phyloP scores from a whole-genome alignment of 345 rosid genomes.

The Populus deltoides region DNA sequence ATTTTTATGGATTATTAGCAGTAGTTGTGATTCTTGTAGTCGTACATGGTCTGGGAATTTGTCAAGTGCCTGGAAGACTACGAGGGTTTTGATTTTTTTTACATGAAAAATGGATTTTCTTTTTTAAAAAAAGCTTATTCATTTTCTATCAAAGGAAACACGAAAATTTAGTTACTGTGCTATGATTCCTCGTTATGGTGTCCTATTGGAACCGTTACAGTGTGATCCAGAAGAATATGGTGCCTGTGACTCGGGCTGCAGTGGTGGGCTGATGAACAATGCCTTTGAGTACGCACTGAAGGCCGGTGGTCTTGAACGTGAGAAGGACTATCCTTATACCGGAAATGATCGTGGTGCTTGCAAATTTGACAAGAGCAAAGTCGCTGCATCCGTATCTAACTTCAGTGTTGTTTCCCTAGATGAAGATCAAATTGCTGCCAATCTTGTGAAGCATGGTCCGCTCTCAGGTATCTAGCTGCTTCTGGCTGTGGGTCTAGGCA shows the following conservation, averaged over 20 bases:
- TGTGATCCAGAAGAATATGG: slow-evolving; percentile 81
- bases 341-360: slow-evolving; percentile 61
- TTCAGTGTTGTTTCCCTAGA: slow-evolving; percentile 79
- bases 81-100: background rate
- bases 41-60: too few species aligned
- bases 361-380: slow-evolving; percentile 74
- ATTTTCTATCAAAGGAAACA: background rate
- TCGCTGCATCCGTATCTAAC: slow-evolving; percentile 76
- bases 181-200: background rate
- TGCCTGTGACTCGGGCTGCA: slow-evolving; percentile 86
- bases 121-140: too few species aligned
- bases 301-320: slow-evolving; percentile 81
- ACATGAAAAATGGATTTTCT: background rate
- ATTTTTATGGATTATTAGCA: background rate
- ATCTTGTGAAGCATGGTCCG: slow-evolving; percentile 82
- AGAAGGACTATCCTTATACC: slow-evolving; percentile 83
- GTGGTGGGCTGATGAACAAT: slow-evolving; percentile 86
- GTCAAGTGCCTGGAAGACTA: background rate
- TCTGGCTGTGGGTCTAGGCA: background rate
- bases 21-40: too few species aligned
- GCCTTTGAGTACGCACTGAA: slow-evolving; percentile 81
- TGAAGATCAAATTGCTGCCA: slow-evolving; percentile 91
- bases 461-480: slow-evolving; percentile 58
- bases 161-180: background rate
- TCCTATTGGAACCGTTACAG: slow-evolving; percentile 28